These are phyloP conservation scores for Psilocybe subaeruginosa DNA, from an alignment of 768 basidiomycete genomes.

Conservation along the genomic window DNA sequence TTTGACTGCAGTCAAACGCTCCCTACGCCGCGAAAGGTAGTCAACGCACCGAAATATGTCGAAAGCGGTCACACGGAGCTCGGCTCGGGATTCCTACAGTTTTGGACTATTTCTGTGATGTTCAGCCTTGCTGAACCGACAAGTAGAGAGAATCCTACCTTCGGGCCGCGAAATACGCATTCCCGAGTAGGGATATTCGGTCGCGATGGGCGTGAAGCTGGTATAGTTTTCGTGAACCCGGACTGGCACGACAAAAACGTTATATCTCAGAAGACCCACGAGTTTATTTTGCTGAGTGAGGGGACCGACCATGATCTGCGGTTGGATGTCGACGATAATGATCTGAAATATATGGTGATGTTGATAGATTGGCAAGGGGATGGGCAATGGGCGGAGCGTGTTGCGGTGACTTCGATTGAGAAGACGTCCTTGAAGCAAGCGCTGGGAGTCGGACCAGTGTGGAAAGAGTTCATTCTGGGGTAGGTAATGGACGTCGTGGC, in stretches of 20 bases:
- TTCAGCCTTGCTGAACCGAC: slow-evolving; percentile 4
- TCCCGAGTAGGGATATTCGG: slow-evolving; percentile 12
- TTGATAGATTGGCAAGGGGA: slow-evolving; percentile 11
- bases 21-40: neutral
- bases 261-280: neutral
- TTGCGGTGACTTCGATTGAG: slow-evolving; percentile 11
- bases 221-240: slow-evolving; percentile 11
- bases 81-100: slow-evolving; percentile 13
- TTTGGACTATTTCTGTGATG: slow-evolving; percentile 12
- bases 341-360: slow-evolving; percentile 12
- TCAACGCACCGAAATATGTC: slow-evolving; percentile 5
- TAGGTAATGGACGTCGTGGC: neutral
- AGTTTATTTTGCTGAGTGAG: slow-evolving; percentile 16
- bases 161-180: neutral
- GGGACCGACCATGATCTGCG: neutral
- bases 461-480: slow-evolving; percentile 18
- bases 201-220: neutral
- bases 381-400: slow-evolving; percentile 16
- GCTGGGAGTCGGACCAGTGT: slow-evolving; percentile 10
- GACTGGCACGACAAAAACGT: slow-evolving; percentile 2
- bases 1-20: slow-evolving; percentile 9
- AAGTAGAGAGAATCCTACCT: neutral
- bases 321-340: neutral
- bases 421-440: slow-evolving; percentile 4
- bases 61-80: neutral